A percentile compares a stretch with the other conserved stretches of the same genome.
Conservation (phyloP, 2,329 filamentous ascomycete genomes). For the Arthrocladium fulminans region DNA sequence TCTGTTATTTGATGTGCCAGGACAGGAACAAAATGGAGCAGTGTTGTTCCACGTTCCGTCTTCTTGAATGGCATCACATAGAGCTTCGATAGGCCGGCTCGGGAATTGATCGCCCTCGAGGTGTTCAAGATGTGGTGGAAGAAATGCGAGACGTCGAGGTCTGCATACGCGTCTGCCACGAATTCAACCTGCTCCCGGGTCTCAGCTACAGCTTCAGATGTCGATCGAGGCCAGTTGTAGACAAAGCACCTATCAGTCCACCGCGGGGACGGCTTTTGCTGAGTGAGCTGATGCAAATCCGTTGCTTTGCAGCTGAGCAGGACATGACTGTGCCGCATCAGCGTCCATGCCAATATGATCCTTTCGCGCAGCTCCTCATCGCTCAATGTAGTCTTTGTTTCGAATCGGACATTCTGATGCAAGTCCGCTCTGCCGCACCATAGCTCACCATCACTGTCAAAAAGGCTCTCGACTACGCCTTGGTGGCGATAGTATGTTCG, state of each 20-base stretch:
- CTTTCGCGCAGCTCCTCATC: slow-evolving; percentile 10
- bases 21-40: slow-evolving; percentile 13
- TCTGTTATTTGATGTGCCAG: slow-evolving; percentile 19
- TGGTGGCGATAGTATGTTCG: slow-evolving; percentile 11
- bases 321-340: slow-evolving; percentile 18
- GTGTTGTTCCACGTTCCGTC: slow-evolving; percentile 1
- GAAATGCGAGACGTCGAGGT: slow-evolving; percentile 14
- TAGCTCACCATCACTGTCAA: slow-evolving; percentile 18
- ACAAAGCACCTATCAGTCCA: slow-evolving; percentile 17
- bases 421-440: slow-evolving; percentile 20
- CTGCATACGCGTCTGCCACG: slow-evolving; percentile 14
- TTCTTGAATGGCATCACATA: slow-evolving; percentile 15
- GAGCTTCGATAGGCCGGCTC: slow-evolving; percentile 13
- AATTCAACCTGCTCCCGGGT: slow-evolving; percentile 11
- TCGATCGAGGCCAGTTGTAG: slow-evolving; percentile 8
- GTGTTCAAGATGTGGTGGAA: slow-evolving; percentile 18
- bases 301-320: slow-evolving; percentile 13
- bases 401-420: slow-evolving; percentile 13
- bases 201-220: slow-evolving; percentile 9
- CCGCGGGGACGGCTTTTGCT: not conserved
- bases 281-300: slow-evolving; percentile 1
- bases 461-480: slow-evolving; percentile 19
- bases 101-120: slow-evolving; percentile 15
- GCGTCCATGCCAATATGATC: slow-evolving; percentile 14
- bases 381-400: slow-evolving; percentile 11